phyloP scores from a whole-genome alignment of 176 grass and related monocot species.

The Musa acuminata region DNA sequence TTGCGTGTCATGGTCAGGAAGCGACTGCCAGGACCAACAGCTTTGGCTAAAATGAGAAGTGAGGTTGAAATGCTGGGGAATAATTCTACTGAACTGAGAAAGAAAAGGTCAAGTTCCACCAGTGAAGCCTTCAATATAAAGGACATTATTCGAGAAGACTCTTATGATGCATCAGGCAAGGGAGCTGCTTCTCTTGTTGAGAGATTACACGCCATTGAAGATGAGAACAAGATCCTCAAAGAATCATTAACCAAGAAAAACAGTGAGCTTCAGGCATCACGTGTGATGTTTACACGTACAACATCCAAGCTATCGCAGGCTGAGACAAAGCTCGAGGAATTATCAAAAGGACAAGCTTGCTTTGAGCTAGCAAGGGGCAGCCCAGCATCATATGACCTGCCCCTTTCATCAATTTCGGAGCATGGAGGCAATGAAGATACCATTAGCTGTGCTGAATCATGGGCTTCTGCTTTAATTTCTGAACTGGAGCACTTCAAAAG shows the following conservation, averaged over 20 bases:
- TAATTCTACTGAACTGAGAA: conserved; percentile 8
- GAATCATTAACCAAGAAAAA: conserved; percentile 57
- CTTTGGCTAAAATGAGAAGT: conserved; percentile 70
- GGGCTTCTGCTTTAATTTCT: conserved; percentile 63
- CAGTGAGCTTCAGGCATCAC: conserved; percentile 42
- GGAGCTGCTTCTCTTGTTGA: conserved; percentile 1
- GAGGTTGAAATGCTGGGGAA: conserved; percentile 45
- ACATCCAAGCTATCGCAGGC: conserved; percentile 35
- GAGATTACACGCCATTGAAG: conserved; percentile 54
- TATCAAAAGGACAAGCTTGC: conserved; percentile 5
- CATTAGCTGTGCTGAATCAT: conserved; percentile 39
- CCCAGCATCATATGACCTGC: neutral
- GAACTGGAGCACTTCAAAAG: conserved; percentile 65
- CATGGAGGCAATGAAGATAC: conserved; percentile 21
- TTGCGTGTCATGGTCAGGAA: conserved; percentile 71
- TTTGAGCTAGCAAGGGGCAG: conserved; percentile 6
- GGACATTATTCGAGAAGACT: neutral
- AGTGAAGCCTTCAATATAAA: neutral
- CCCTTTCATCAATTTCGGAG: conserved; percentile 9
- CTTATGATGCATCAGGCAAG: conserved; percentile 13
- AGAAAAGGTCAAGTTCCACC: conserved; percentile 22
- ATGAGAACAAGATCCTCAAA: conserved; percentile 74
- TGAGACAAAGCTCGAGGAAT: conserved; percentile 39
- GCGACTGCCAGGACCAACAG: conserved; percentile 62
- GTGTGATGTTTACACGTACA: conserved; percentile 43